A percentile compares a stretch with the other conserved stretches of the same genome.
Evolutionary conservation across 2,329 filamentous ascomycete species (phyloP).

Genomic region (Alternaria sp.): DNA sequence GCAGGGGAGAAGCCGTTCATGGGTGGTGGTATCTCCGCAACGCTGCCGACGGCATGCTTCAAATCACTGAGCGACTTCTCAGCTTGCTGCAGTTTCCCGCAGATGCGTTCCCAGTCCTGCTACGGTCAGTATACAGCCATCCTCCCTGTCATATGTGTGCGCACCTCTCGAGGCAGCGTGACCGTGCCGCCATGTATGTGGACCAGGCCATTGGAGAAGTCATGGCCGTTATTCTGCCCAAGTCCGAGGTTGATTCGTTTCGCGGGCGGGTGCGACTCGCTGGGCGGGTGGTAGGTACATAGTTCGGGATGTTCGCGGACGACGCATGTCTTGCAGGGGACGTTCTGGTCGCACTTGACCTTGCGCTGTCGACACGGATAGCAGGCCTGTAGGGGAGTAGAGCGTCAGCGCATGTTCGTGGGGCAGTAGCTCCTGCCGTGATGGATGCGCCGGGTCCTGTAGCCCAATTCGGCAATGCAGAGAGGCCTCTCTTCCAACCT

Average conservation of each 20-base stretch:
- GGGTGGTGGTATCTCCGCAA: constrained; percentile 43
- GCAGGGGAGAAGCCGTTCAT: constrained; percentile 43
- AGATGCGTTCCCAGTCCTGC: constrained; percentile 57
- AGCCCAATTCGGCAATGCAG: constrained; percentile 22
- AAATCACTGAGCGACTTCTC: constrained; percentile 56
- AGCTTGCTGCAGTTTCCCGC: constrained; percentile 55
- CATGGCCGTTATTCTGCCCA: constrained; percentile 42
- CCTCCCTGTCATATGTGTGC: neutral
- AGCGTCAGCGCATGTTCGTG: constrained; percentile 26
- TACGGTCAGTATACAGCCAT: constrained; percentile 23
- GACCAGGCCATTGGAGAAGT: constrained; percentile 48
- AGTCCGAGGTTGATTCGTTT: constrained; percentile 45
- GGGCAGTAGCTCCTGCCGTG: constrained; percentile 14
- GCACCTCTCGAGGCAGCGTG: constrained; percentile 48
- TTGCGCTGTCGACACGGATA: constrained; percentile 58
- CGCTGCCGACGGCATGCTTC: constrained; percentile 48
- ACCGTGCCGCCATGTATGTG: constrained; percentile 49
- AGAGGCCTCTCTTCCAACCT: constrained; percentile 1
- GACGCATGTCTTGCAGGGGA: constrained; percentile 58
- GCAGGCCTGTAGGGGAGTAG: constrained; percentile 46
- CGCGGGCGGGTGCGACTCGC: constrained; percentile 49
- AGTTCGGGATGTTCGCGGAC: constrained; percentile 59
- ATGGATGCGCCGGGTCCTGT: constrained; percentile 20
- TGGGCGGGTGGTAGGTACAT: constrained; percentile 52
- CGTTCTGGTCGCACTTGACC: constrained; percentile 56